Base-by-base conservation (phyloP, 768 basidiomycete species). In the Lactarius vividus region DNA sequence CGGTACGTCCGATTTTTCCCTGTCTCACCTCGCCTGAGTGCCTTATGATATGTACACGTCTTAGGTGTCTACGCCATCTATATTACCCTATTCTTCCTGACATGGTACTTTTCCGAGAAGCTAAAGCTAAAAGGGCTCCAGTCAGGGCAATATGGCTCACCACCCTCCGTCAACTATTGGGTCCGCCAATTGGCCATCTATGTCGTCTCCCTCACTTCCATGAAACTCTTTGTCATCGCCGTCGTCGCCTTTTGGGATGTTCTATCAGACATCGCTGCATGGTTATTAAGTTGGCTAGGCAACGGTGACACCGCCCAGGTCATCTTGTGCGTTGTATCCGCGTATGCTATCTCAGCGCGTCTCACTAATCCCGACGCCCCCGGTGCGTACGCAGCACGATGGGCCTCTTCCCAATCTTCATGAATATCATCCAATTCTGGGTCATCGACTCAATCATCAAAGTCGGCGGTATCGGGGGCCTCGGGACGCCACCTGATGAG, bases 391-490 rank as follows among this genome's bases (percentile, higher is more conserved):
- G 28, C 69, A 93, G 91, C 70, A 89, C 88, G 28, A 95, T 98
- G 92, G 92, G 93, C 60, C 76, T 96, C 59, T 94, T 96, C 78
- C 95, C 94, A 0, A 89, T 91, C 70, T 78, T 87, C 52, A 92
- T 93, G 91, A 94, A 94, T 75, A 78, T 94, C 42, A 71, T 93
- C 13, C 96, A 98, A 74, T 98, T 98, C 82, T 95, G 95, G 87
- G 79, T 97, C 59, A 95, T 97, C 64, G 94, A 97, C 77, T 90
- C 91, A 0, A 94, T 95, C 60, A 91, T 95, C 73, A 95, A 95
- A 77, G 88, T 88, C 1, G 61, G 66, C 10, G 61, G 66, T n/a
- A 85, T 85, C 10, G 74, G 72, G 15, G 71, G 75, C 20, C 72
- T 81, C 4, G 72, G 78, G 28, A 74, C 83, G 26, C 82, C 79